Evolutionary conservation across 768 basidiomycete species (phyloP).

Genomic region (Cantharellus cinnabarinus): DNA sequence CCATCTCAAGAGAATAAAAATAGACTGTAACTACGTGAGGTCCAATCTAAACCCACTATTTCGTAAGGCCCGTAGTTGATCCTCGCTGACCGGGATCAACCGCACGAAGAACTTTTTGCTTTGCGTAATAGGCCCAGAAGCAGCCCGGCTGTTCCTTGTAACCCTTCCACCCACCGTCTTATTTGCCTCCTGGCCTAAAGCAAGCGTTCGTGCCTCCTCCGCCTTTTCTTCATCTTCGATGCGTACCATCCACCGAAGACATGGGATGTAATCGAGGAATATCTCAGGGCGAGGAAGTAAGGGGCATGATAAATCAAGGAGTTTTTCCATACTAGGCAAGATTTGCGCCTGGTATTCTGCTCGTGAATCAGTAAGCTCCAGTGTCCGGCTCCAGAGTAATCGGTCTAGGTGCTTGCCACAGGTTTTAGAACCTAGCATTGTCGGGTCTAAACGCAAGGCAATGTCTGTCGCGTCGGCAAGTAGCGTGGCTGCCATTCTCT

Average conservation of each 20-base stretch:
- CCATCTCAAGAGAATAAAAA: too few relatives aligned
- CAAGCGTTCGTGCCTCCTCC: not conserved
- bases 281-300: conserved; percentile 27
- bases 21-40: too few relatives aligned
- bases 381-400: not conserved
- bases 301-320: conserved; percentile 25
- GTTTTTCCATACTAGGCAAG: conserved; percentile 26
- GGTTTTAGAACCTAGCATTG: not conserved
- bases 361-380: conserved; percentile 21
- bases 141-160: not conserved
- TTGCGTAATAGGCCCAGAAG: too few relatives aligned
- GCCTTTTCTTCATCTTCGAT: conserved; percentile 31
- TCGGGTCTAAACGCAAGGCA: too few relatives aligned
- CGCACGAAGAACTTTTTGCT: too few relatives aligned
- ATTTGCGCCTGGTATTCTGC: conserved; percentile 26
- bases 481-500: too few relatives aligned
- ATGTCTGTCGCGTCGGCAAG: too few relatives aligned
- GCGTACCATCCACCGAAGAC: conserved; percentile 39
- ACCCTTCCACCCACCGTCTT: not conserved
- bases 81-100: too few relatives aligned
- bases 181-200: not conserved
- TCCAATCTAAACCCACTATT: too few relatives aligned
- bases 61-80: too few relatives aligned
- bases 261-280: conserved; percentile 51
- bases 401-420: conserved; percentile 7